These are phyloP conservation scores for Hippophae rhamnoides DNA, from an alignment of 306 rosid species.

Conservation along the genomic window DNA sequence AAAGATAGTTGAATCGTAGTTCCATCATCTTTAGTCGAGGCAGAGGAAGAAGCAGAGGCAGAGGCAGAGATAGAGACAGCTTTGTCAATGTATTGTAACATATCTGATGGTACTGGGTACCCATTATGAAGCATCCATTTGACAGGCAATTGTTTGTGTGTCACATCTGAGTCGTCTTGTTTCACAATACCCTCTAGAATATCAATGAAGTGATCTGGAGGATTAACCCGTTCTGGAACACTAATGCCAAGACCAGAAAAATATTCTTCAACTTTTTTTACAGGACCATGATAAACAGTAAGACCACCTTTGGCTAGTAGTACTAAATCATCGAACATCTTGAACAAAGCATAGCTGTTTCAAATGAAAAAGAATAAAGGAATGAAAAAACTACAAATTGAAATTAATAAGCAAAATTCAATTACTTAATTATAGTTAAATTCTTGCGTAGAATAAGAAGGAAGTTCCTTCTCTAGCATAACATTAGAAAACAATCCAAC, in stretches of 20 bases:
- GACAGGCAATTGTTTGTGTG: slow-evolving; percentile 56
- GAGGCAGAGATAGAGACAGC: slow-evolving; percentile 34
- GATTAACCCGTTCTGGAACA: slow-evolving; percentile 76
- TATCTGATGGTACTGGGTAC: slow-evolving; percentile 59
- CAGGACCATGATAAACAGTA: slow-evolving; percentile 71
- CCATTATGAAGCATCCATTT: slow-evolving; percentile 86
- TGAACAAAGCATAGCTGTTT: slow-evolving; percentile 62
- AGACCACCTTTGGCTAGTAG: slow-evolving; percentile 82
- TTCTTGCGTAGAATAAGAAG: too few relatives aligned
- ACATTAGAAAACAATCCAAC: too few relatives aligned
- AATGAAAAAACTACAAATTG: not conserved
- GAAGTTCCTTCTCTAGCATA: too few relatives aligned
- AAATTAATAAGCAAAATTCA: not conserved
- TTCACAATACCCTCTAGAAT: slow-evolving; percentile 68
- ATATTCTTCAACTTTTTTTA: slow-evolving; percentile 72
- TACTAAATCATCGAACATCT: slow-evolving; percentile 75
- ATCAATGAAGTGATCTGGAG: slow-evolving; percentile 78
- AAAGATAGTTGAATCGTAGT: slow-evolving; percentile 35
- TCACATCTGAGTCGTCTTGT: slow-evolving; percentile 36
- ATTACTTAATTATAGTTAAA: not conserved
- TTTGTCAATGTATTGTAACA: slow-evolving; percentile 55
- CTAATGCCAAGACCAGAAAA: slow-evolving; percentile 59
- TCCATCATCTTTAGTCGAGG: slow-evolving; percentile 20
- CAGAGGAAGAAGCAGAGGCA: slow-evolving; percentile 35
- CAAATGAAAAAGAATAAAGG: slow-evolving; percentile 14